phyloP scores from a whole-genome alignment of 148 eudicot genomes.

The Heliamphora exappendiculata region DNA sequence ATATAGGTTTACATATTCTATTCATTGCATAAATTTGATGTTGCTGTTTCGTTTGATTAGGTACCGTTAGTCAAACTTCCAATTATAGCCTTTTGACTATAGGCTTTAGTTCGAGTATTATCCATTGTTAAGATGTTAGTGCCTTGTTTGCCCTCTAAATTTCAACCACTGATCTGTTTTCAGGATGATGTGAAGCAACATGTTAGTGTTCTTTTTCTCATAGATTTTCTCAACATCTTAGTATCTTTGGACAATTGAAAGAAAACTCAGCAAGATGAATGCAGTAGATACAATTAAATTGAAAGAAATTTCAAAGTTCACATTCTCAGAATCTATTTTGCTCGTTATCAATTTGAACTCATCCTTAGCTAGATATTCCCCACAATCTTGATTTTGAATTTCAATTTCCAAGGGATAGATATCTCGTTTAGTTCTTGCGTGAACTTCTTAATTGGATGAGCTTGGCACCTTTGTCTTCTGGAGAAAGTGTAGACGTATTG shows the following conservation, averaged over 20 bases:
- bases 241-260: background rate
- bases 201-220: slow-evolving; percentile 5
- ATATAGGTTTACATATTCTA: background rate
- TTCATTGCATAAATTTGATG: background rate
- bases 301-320: background rate
- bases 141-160: background rate
- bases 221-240: background rate
- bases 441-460: background rate
- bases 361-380: background rate
- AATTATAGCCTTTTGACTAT: background rate
- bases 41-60: background rate
- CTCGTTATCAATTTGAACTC: background rate
- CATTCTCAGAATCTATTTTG: background rate
- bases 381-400: background rate
- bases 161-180: background rate
- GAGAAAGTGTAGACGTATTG: background rate
- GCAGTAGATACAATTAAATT: background rate
- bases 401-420: background rate
- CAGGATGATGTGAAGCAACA: background rate
- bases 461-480: slow-evolving; percentile 3
- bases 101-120: background rate
- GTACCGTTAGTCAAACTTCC: background rate
- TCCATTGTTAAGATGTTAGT: background rate
- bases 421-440: background rate
- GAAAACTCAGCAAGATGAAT: background rate